Conservation (phyloP, 1,139 yeast species). For the Saccharomyces pastorianus region DNA sequence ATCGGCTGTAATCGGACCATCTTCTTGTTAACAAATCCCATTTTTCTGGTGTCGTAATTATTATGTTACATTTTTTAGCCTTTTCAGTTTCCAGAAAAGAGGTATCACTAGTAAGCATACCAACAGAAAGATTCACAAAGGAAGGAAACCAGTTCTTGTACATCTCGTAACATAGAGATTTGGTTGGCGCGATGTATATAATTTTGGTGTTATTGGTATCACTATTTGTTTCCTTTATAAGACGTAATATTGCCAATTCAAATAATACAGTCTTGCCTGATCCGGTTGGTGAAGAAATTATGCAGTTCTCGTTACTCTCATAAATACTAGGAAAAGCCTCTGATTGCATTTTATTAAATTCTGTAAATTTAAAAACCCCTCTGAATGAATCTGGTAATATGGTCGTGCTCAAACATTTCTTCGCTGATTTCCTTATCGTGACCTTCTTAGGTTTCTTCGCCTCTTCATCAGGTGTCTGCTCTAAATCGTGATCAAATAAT, state of each 20-base stretch:
- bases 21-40: conserved; percentile 48
- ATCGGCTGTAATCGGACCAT: conserved; percentile 38
- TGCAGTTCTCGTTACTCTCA: conserved; percentile 35
- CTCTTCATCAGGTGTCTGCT: neutral
- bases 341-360: conserved; percentile 46
- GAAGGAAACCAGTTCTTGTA: conserved; percentile 38
- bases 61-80: conserved; percentile 39
- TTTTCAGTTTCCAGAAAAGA: conserved; percentile 35
- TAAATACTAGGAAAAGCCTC: conserved; percentile 36
- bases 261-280: conserved; percentile 51
- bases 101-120: conserved; percentile 45
- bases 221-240: conserved; percentile 23
- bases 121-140: conserved; percentile 38
- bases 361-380: conserved; percentile 32
- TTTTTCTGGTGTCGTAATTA: conserved; percentile 51
- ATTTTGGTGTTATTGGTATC: conserved; percentile 30
- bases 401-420: conserved; percentile 4
- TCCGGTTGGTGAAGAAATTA: conserved; percentile 49
- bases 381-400: conserved; percentile 29
- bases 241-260: conserved; percentile 43
- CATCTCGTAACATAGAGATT: conserved; percentile 42
- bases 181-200: conserved; percentile 49
- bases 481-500: neutral
- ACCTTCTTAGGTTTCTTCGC: conserved; percentile 5
- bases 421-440: neutral